Evolutionary conservation across 805 yeast species (phyloP), one percentile per base, ranked within the genome.

Genomic region (Wickerhamiella nectarea): DNA sequence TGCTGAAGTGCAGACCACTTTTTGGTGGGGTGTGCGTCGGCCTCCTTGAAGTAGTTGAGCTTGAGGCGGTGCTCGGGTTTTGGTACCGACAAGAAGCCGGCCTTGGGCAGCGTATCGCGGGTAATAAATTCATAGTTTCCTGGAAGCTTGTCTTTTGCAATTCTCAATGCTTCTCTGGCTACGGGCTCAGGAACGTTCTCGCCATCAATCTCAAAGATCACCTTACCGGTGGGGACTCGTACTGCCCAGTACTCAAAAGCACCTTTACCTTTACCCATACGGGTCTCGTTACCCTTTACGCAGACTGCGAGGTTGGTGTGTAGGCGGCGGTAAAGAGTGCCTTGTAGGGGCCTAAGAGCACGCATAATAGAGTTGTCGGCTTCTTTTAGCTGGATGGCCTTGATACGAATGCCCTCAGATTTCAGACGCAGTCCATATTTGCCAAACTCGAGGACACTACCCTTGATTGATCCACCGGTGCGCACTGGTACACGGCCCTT

Each of bases 231-330:
- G 34, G 97, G 94, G 11, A 91, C 91, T 56, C 98, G 76, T 26
- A 78, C 82, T 56, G 94, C 93, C 97, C 97, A 91, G 67, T 85
- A 91, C 56, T 85, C 95, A 59, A 91, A 89, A 0, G 87, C 80
- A 65, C 98, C 98, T 65, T 91, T 91, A 68, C 98, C 98, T 64
- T 91, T 91, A 69, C 98, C 98, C 98, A 91, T 91, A 78, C 98
- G 91, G 9, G 95, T 85, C 62, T 91, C 95, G 62, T 91, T 91
- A 67, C 98, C 98, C 67, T 91, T 91, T 49, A 83, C 76, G 64
- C 95, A 86, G 10, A 91, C 94, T 0, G 97, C 91, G 43, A 85
- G 72, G 59, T 82, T 80, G 18, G 95, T 80, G 41, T 78, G 75
- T 45, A 87, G 69, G 58, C 97, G 75, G 53, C 89, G 78, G 72